Conservation (phyloP, 1,139 yeast genomes). For the Lodderomyces beijingensis region DNA sequence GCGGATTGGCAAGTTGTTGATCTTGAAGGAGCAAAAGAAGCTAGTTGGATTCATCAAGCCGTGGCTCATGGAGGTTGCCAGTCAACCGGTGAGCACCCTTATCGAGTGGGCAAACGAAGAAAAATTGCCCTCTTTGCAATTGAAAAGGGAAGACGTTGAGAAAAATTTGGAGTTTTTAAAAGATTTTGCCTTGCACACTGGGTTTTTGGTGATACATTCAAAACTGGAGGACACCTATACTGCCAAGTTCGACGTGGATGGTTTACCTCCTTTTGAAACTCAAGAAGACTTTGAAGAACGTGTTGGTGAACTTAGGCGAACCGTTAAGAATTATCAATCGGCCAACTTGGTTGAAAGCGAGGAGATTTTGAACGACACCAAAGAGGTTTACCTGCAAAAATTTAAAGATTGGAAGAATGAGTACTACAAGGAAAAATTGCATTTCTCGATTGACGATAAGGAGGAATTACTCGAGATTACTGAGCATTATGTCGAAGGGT, state of each 20-base stretch:
- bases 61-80: conserved; percentile 53
- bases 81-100: conserved; percentile 26
- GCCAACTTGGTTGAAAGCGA: conserved; percentile 66
- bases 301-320: conserved; percentile 34
- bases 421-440: conserved; percentile 76
- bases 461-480: conserved; percentile 59
- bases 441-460: conserved; percentile 53
- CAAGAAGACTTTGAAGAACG: conserved; percentile 59
- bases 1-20: conserved; percentile 58
- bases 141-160: conserved; percentile 47
- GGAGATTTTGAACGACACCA: conserved; percentile 57
- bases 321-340: conserved; percentile 63
- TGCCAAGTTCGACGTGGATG: conserved; percentile 68
- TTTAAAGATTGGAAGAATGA: conserved; percentile 78
- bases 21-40: conserved; percentile 71
- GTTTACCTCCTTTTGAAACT: conserved; percentile 61
- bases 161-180: conserved; percentile 57
- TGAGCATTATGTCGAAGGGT: conserved; percentile 86
- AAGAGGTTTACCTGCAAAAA: conserved; percentile 64
- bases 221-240: conserved; percentile 48
- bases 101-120: conserved; percentile 37
- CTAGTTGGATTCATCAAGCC: conserved; percentile 58
- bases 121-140: conserved; percentile 43
- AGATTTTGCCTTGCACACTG: conserved; percentile 59
- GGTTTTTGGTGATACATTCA: conserved; percentile 63